Percentiles rank a stretch among this genome's conserved stretches.
phyloP scores from a whole-genome alignment of 441 rosid genomes.

The Mallotus repandus region DNA sequence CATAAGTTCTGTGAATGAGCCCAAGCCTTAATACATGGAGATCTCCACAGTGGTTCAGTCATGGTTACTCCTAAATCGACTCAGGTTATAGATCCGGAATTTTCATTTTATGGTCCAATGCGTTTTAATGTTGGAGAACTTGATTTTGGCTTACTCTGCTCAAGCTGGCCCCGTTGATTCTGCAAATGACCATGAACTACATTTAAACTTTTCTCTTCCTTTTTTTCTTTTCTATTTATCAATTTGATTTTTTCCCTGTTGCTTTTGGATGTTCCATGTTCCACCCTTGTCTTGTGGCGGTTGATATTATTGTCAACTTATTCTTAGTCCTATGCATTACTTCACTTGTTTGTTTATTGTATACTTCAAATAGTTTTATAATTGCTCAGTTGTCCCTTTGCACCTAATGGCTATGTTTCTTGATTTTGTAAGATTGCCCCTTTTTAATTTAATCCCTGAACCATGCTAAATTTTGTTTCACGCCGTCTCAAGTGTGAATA shows the following conservation, averaged over 20 bases:
- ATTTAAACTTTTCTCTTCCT: not conserved
- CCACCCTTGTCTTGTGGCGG: not conserved
- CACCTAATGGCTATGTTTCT: not conserved
- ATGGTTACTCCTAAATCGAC: constrained; percentile 88
- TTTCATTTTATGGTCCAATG: constrained; percentile 86
- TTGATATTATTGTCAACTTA: not conserved
- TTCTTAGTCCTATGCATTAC: not conserved
- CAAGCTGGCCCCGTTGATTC: constrained; percentile 81
- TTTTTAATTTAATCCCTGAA: not conserved
- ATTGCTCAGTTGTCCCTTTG: not conserved
- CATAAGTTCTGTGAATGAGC: constrained; percentile 87
- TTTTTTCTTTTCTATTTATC: not conserved
- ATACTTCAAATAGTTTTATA: not conserved
- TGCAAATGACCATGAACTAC: constrained; percentile 66
- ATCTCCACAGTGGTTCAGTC: constrained; percentile 87
- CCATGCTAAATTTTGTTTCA: not conserved
- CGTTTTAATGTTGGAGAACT: constrained; percentile 86
- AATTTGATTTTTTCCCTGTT: not conserved
- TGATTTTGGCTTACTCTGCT: constrained; percentile 83
- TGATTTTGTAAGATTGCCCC: not conserved
- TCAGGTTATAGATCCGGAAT: constrained; percentile 90
- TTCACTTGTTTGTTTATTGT: not conserved
- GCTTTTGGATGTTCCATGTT: not conserved
- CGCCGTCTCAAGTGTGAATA: too few relatives aligned
- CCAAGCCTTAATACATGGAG: constrained; percentile 88